Conservation (phyloP, 352 stramenopile species). For the Phytopythium helicoides region DNA sequence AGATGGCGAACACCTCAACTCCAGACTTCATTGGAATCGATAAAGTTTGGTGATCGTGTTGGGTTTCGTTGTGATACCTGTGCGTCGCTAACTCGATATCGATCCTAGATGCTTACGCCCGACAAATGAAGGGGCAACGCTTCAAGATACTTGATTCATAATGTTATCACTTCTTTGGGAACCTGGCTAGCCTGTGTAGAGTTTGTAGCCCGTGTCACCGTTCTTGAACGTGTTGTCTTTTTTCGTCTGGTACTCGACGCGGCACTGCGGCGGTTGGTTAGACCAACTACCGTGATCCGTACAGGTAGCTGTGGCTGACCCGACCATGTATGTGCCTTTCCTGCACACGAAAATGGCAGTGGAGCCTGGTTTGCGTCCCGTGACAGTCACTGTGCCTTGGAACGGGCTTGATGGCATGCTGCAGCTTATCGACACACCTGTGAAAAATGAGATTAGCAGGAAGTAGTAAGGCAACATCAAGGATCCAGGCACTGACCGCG, state of each 20-base stretch:
- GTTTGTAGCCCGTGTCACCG: constrained; percentile 40
- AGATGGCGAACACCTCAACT: no score
- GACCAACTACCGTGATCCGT: constrained; percentile 38
- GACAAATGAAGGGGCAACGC: neutral
- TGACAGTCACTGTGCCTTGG: constrained; percentile 41
- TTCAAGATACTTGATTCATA: constrained; percentile 8
- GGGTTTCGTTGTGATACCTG: no score
- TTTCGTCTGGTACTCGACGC: constrained; percentile 32
- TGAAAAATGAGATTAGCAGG: neutral
- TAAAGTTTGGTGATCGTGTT: no score
- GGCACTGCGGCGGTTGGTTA: constrained; percentile 27
- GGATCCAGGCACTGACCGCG: constrained; percentile 7
- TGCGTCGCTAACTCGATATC: no score
- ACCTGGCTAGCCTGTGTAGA: constrained; percentile 47
- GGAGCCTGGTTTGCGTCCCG: constrained; percentile 30
- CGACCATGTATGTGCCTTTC: constrained; percentile 36
- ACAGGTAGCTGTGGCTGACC: constrained; percentile 27
- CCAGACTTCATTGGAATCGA: no score
- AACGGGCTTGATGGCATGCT: constrained; percentile 24
- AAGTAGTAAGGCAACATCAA: neutral
- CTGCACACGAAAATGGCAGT: constrained; percentile 38
- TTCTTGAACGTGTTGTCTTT: constrained; percentile 65
- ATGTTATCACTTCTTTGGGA: constrained; percentile 2
- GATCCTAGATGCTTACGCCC: no score
- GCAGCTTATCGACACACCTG: constrained; percentile 10